Base-by-base conservation (phyloP, 2,329 filamentous ascomycete genomes). In the Penicillium sp. region DNA sequence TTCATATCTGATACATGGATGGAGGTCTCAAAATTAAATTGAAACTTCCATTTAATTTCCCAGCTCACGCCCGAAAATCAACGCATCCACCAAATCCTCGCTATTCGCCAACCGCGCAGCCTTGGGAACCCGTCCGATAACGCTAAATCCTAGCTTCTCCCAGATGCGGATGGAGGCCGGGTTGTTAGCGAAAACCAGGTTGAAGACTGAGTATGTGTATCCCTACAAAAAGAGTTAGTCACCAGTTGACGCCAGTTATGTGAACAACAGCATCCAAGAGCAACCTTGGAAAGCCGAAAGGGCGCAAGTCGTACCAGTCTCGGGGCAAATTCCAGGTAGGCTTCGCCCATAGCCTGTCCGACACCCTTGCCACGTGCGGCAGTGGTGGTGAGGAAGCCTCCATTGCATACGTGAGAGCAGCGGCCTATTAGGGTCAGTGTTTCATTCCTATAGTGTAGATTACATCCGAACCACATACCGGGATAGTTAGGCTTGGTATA, bases 401-500 rank as follows among this genome's bases (percentile, higher is more conserved):
- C 72, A 49, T 75, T 75, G 48, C 72, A 75, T 38, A 74, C 65
- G 39, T 75, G 73, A 10, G 72, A 74, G 55, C 72, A 75, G 18
- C 73, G 73, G 14, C 71, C 73, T 74, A 46, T 26, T 22, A 3
- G 2, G 34, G 31, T 54, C 40, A 54, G 46, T 40, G 18, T 14
- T 20, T 18, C 24, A 22, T 20, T 31, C 11, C 14, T 22, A 48
- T n/a, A 14, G 16, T 13, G 18, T 2, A 8, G 37, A 26, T 26
- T 8, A 3, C 32, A 18, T 31, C 14, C 29, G 24, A 26, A 13
- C 11, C 10, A 66, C 61, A 50, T 55, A 74, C 72, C 72, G 16
- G 73, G 73, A 70, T 75, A 75, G 66, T 75, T 75, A 31, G 73
- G 72, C 62, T 75, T 75, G 31, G 73, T 61, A 70, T 75, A 75